A percentile compares a stretch with the other conserved stretches of the same genome.
phyloP scores from a whole-genome alignment of 2,329 filamentous ascomycete genomes.

The Zymoseptoria crescenta region DNA sequence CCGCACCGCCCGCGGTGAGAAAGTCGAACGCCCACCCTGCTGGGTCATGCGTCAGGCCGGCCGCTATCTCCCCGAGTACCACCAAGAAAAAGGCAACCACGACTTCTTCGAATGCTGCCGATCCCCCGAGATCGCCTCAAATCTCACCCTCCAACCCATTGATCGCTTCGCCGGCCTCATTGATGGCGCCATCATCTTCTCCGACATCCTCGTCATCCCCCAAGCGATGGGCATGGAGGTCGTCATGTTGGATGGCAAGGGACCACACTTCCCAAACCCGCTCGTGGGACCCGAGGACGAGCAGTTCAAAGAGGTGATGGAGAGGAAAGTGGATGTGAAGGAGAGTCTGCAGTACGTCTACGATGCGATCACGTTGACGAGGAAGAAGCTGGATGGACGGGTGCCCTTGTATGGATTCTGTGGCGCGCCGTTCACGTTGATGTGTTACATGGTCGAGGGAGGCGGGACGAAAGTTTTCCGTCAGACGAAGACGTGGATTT shows the following conservation, averaged over 20 bases:
- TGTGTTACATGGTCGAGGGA: slow-evolving; percentile 99
- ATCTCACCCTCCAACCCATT: slow-evolving; percentile 86
- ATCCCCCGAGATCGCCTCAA: slow-evolving; percentile 83
- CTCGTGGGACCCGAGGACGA: slow-evolving; percentile 69
- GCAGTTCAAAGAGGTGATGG: slow-evolving; percentile 73
- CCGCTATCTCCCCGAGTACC: slow-evolving; percentile 95
- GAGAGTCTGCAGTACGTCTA: slow-evolving; percentile 89
- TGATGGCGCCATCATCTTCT: slow-evolving; percentile 97
- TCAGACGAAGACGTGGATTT: slow-evolving; percentile 94
- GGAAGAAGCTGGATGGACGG: slow-evolving; percentile 76
- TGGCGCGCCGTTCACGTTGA: slow-evolving; percentile 89
- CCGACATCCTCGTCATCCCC: slow-evolving; percentile 93
- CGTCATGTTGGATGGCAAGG: slow-evolving; percentile 96
- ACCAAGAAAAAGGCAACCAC: slow-evolving; percentile 78
- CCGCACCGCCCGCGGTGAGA: slow-evolving; percentile 80
- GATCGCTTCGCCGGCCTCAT: slow-evolving; percentile 85
- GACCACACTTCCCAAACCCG: slow-evolving; percentile 85
- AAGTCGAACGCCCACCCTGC: slow-evolving; percentile 85
- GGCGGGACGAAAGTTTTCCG: slow-evolving; percentile 93
- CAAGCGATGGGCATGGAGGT: slow-evolving; percentile 99
- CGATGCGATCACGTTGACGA: slow-evolving; percentile 83
- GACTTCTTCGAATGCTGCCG: slow-evolving; percentile 99
- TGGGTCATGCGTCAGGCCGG: slow-evolving; percentile 99
- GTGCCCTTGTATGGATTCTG: slow-evolving; percentile 96
- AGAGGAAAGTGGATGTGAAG: slow-evolving; percentile 72